Evolutionary conservation across 1,284 basidiomycete species (phyloP), one percentile per base, ranked within the genome.

Genomic region (Sparassis latifolia): DNA sequence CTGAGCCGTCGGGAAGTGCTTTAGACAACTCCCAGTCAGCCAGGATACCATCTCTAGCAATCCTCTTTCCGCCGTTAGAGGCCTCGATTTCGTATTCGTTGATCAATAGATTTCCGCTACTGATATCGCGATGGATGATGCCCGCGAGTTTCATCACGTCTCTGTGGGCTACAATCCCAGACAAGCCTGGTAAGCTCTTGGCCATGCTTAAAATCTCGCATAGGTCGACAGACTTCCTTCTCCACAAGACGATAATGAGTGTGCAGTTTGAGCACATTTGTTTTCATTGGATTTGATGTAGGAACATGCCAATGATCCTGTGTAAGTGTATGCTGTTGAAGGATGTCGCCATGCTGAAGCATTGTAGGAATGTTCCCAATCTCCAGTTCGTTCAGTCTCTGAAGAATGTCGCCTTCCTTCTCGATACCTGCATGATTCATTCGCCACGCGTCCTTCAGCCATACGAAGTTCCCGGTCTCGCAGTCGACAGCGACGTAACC

Each of bases 391-490:
- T 55, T 52, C 28, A 55, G 53, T 6, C 30, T 33, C 10, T 10
- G 31, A 9, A 55, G 38, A 2, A 49, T 31, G 3, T 31, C 33
- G 2, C 53, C 53, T 27, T 55, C 53, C 28, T 40, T 20, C 10
- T 50, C 45, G 20, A 48, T 39, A 4, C 10, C 27, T 20, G 39
- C 31, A 2, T 32, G 50, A 4, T 30, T n/a, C 33, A 45, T 30
- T 9, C 53, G 48, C 52, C 52, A 54, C 35, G 46, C 29, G 20
- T 54, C 52, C 35, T 54, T 54, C 29, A 54, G 49, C 12, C 33
- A 49, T 5, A 45, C 42, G 35, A 49, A 35, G 2, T 3, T 5
- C 9, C 9, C 2, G 4, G 42, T 28, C 31, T 47, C 39, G 4
- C 32, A 7, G 29, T 20, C 20, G 20, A 20, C 20, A 20, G 20